Conservation (phyloP, 192 early-diverging fungal genomes). For the Dimargaris xerosporica region DNA sequence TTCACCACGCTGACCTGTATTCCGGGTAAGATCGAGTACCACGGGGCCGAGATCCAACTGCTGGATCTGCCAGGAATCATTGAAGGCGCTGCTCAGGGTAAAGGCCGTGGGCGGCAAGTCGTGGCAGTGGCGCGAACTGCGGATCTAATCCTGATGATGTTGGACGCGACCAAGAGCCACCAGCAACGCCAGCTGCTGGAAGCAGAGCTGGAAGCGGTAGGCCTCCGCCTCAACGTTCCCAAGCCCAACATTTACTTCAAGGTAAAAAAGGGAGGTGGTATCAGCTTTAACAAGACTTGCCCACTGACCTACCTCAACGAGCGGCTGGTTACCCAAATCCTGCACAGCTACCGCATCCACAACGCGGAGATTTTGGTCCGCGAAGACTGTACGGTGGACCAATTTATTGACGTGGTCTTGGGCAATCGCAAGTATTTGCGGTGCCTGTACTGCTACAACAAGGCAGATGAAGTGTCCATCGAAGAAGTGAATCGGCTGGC, state of each 20-base stretch:
- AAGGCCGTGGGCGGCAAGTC: conserved; percentile 93
- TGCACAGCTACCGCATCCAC: conserved; percentile 96
- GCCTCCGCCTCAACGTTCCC: conserved; percentile 77
- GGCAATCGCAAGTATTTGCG: conserved; percentile 93
- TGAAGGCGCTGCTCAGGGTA: conserved; percentile 93
- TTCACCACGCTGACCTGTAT: conserved; percentile 96
- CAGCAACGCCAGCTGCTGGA: conserved; percentile 76
- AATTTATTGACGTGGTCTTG: conserved; percentile 97
- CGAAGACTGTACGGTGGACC: conserved; percentile 90
- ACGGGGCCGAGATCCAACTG: conserved; percentile 91
- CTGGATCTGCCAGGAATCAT: conserved; percentile 99
- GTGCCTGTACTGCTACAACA: conserved; percentile 96
- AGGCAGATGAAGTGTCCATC: conserved; percentile 89
- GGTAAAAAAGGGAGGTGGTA: conserved; percentile 91
- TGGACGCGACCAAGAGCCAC: conserved; percentile 85
- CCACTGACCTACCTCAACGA: conserved; percentile 77
- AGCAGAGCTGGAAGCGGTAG: conserved; percentile 86
- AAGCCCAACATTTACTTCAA: conserved; percentile 95
- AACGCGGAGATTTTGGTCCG: conserved; percentile 95
- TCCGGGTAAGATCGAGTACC: conserved; percentile 88
- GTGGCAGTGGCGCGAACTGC: conserved; percentile 95
- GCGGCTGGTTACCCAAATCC: conserved; percentile 81
- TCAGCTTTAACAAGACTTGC: conserved; percentile 83
- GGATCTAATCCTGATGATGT: conserved; percentile 94
- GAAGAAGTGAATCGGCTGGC: conserved; percentile 91